Evolutionary conservation across 371 early-diverging fungal genomes (phyloP), one percentile per base, ranked within the genome.

Genomic region (Ordospora pajunii): DNA sequence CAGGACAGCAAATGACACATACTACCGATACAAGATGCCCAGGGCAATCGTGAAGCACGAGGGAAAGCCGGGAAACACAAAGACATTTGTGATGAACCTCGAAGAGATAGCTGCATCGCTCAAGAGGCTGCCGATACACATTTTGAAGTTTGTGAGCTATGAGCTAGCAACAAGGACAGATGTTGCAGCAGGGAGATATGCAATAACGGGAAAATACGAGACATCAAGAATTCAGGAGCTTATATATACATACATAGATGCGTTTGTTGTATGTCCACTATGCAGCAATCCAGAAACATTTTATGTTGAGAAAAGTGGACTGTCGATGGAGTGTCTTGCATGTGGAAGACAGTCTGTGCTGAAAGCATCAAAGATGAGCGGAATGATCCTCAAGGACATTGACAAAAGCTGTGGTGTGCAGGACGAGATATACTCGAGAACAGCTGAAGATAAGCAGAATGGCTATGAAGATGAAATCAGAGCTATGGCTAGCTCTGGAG

Each of bases 21-120:
- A 93, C 86, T 95, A 97, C 86, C 91, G 99, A 73, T 98, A 98
- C 89, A 97, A 96, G 87, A 98, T 98, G 99, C 97, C 96, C 69
- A 88, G 87, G 74, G 82, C 88, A 37, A 27, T 42, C 23, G 51
- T 75, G 44, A 79, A 92, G 89, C 89, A 94, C 73, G 97, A 97
- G 86, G 97, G 97, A 74, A 92, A 90, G 85, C 95, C 95, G 63
- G 96, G 96, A 86, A 95, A 96, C 77, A 95, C 94, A 86, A 96
- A 96, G 85, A 98, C 99, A 22, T 93, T 95, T 50, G 88, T 98
- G 77, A 90, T 91, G 53, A 98, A 98, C 88, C 92, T 98, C 90
- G 81, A 90, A 45, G 95, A 95, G 76, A 90, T 98, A 75, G 90
- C 92, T 11, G 89, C 89, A 70, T 89, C 96, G 45, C 88, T 98